These are phyloP conservation scores for Aspergillus haitiensis DNA, from an alignment of 495 filamentous ascomycete species.

Conservation along the genomic window DNA sequence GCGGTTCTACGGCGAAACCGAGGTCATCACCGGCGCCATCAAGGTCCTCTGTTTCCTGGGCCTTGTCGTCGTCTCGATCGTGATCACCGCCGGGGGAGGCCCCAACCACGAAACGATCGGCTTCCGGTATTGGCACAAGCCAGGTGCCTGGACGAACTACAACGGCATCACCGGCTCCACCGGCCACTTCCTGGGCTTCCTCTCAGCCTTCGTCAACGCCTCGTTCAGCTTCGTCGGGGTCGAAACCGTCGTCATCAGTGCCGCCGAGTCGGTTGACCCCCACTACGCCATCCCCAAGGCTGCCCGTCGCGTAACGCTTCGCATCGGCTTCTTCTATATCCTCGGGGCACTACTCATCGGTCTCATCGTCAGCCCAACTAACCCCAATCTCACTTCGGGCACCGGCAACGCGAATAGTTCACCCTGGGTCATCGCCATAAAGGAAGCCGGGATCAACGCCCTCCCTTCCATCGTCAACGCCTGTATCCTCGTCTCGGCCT, in stretches of 20 bases:
- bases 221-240: constrained; percentile 53
- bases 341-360: constrained; percentile 53
- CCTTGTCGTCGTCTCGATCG: constrained; percentile 46
- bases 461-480: constrained; percentile 54
- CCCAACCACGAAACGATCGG: constrained; percentile 29
- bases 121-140: constrained; percentile 51
- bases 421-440: constrained; percentile 55
- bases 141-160: constrained; percentile 50
- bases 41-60: constrained; percentile 50
- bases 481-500: constrained; percentile 46
- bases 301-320: constrained; percentile 76
- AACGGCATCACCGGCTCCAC: constrained; percentile 27
- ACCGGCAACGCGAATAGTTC: constrained; percentile 42
- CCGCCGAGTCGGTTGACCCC: constrained; percentile 77
- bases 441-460: constrained; percentile 36
- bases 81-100: constrained; percentile 45
- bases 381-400: constrained; percentile 42
- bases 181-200: constrained; percentile 48
- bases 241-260: constrained; percentile 74
- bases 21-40: constrained; percentile 45
- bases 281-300: constrained; percentile 71
- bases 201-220: constrained; percentile 40
- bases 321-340: constrained; percentile 78
- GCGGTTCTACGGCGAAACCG: constrained; percentile 47
- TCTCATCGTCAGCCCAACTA: constrained; percentile 37